Base-by-base conservation (phyloP, 176 grass and related monocot species). In the Elaeis guineensis region DNA sequence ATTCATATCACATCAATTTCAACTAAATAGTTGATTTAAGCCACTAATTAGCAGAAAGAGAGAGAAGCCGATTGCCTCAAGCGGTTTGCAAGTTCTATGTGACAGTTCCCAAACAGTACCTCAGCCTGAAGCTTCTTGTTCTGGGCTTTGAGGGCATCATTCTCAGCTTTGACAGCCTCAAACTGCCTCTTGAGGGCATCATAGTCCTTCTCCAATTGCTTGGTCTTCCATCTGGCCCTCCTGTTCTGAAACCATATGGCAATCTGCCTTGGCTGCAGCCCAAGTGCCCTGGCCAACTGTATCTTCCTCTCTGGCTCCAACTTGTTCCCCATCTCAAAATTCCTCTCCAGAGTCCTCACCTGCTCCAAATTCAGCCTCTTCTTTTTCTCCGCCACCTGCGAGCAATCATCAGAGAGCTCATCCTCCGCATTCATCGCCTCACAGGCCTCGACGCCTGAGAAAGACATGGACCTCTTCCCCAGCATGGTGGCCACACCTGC, bases 171-270 rank as follows among this genome's bases (percentile, higher is more conserved):
- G 21, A 65, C 50, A 49, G 49, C 49, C 11, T 65, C 48, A 7
- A 65, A 16, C 49, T 24, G 44, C 21, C 62, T 65, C 62, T 23
- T 26, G 21, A 65, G 49, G 16, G 50, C 49, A 1, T 51, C 44
- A 7, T 65, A 25, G 49, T 65, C 49, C 49, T 26, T 65, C 62
- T 65, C 49, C 62, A 52, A 21, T 22, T 51, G 44, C 62, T 65
- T 65, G 62, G 49, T 65, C 62, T 65, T 65, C 62, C 62, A 65
- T 21, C 62, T 65, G 18, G 62, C 62, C 44, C 62, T 51, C 21
- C 48, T 22, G 62, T 65, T 65, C 62, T 65, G 62, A 49, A 65
- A 65, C 62, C 62, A 65, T 16, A 65, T 25, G 49, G 62, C 62
- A 11, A 65, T 17, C 49, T 65, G 62, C 62, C 62, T 49, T 6